Evolutionary conservation across 1,284 basidiomycete species (phyloP).

Genomic region (Ganoderma boninense): DNA sequence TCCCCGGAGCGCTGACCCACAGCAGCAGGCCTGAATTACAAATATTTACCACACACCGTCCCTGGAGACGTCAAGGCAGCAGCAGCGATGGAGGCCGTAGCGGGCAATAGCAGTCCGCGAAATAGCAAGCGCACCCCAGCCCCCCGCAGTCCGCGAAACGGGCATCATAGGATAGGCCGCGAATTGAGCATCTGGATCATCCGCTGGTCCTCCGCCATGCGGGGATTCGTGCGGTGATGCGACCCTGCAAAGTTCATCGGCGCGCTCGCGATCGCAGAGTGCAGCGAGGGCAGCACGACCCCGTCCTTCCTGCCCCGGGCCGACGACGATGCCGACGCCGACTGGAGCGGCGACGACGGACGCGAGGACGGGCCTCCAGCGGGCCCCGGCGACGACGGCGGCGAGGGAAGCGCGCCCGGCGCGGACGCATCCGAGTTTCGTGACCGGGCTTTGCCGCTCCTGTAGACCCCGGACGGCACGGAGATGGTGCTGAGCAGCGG

Average conservation of each 20-base stretch:
- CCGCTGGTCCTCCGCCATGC: constrained; percentile 66
- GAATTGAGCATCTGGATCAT: constrained; percentile 69
- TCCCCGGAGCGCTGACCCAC: constrained; percentile 13
- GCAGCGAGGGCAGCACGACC: constrained; percentile 40
- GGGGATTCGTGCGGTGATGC: constrained; percentile 45
- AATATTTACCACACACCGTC: constrained; percentile 25
- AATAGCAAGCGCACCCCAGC: constrained; percentile 4
- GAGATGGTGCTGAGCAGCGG: constrained; percentile 56
- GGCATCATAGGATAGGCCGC: constrained; percentile 45
- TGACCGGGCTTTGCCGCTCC: constrained; percentile 65
- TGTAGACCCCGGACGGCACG: constrained; percentile 66
- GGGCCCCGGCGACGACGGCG: constrained; percentile 38
- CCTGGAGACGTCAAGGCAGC: constrained; percentile 15
- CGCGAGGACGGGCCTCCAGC: constrained; percentile 23
- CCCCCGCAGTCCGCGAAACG: constrained; percentile 1
- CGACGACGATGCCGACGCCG: constrained; percentile 23
- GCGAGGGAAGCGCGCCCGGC: constrained; percentile 33
- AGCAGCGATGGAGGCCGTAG: constrained; percentile 4
- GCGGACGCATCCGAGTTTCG: constrained; percentile 48
- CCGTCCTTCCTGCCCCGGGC: constrained; percentile 32
- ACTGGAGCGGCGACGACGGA: constrained; percentile 30
- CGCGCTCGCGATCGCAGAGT: constrained; percentile 37
- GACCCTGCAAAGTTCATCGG: constrained; percentile 33
- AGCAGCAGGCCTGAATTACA: constrained; percentile 10
- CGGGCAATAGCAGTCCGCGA: not conserved